A percentile compares a stretch with the other conserved stretches of the same genome.
These are phyloP conservation scores for Spathaspora sp. DNA, from an alignment of 1,139 yeast genomes.

Conservation along the genomic window DNA sequence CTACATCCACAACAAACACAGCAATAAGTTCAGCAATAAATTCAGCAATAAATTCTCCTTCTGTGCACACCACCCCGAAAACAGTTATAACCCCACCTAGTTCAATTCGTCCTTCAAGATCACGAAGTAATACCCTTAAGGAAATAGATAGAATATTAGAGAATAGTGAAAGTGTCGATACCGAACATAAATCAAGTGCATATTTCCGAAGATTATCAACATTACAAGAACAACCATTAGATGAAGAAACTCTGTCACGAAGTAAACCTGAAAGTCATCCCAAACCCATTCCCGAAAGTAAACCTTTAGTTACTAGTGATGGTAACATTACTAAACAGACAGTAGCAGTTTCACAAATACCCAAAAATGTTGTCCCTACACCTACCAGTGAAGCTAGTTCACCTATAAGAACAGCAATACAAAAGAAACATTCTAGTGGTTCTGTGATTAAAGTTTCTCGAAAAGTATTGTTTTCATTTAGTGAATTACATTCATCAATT, in stretches of 20 bases:
- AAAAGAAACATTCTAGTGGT: conserved; percentile 19
- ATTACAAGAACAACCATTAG: conserved; percentile 56
- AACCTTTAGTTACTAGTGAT: not conserved
- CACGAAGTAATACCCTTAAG: conserved; percentile 40
- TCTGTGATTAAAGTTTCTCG: conserved; percentile 52
- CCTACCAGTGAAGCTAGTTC: conserved; percentile 6
- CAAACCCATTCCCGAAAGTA: not conserved
- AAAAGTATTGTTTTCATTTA: conserved; percentile 57
- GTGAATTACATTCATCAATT: conserved; percentile 70
- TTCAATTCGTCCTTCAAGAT: conserved; percentile 20
- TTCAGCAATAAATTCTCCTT: conserved; percentile 15
- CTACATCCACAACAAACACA: too few species aligned
- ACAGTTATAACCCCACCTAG: conserved; percentile 9
- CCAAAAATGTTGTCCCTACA: not conserved
- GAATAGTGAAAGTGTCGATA: conserved; percentile 39
- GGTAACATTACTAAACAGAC: not conserved
- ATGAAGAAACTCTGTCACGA: conserved; percentile 20
- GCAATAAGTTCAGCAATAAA: not conserved
- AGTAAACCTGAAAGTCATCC: not conserved
- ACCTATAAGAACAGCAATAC: conserved; percentile 8
- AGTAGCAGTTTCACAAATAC: not conserved
- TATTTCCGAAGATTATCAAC: conserved; percentile 72
- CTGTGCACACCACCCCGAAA: conserved; percentile 8
- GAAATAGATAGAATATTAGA: conserved; percentile 43
- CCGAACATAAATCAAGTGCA: conserved; percentile 58